phyloP scores from a whole-genome alignment of 768 basidiomycete species.

The Panaeolus cyanescens region DNA sequence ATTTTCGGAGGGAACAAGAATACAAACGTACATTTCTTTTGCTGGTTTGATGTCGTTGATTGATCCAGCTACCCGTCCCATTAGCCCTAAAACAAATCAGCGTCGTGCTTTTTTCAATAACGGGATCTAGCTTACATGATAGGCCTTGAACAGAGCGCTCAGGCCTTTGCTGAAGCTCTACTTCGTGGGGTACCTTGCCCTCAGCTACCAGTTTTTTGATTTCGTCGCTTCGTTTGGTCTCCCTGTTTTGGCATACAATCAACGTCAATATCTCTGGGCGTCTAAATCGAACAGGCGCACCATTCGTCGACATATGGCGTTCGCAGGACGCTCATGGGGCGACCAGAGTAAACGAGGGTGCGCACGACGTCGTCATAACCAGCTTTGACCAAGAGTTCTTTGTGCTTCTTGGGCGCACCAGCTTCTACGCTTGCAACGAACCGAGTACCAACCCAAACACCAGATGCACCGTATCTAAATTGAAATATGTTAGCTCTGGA shows the following conservation, averaged over 20 bases:
- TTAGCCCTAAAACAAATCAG: conserved; percentile 52
- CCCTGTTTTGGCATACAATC: conserved; percentile 39
- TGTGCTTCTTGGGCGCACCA: conserved; percentile 74
- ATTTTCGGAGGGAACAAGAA: conserved; percentile 10
- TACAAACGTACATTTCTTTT: conserved; percentile 67
- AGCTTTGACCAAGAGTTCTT: conserved; percentile 64
- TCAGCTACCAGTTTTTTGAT: conserved; percentile 56
- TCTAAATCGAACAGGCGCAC: conserved; percentile 33
- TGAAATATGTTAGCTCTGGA: neutral
- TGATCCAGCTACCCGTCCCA: conserved; percentile 77
- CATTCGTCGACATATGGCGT: conserved; percentile 80
- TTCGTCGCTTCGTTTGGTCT: conserved; percentile 60
- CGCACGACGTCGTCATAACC: conserved; percentile 76
- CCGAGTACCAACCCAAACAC: conserved; percentile 88
- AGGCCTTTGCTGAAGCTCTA: conserved; percentile 69
- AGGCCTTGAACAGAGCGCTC: conserved; percentile 62
- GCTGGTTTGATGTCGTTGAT: conserved; percentile 84
- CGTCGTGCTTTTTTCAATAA: neutral
- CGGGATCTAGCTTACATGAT: conserved; percentile 46
- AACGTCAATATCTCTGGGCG: neutral
- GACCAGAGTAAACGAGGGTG: conserved; percentile 75
- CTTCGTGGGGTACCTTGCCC: conserved; percentile 76
- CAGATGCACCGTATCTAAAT: conserved; percentile 75
- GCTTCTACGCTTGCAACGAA: conserved; percentile 85
- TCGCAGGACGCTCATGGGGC: conserved; percentile 80